Percentiles rank a stretch among this genome's conserved stretches.
phyloP scores from a whole-genome alignment of 176 grass and related monocot genomes.

The Puccinellia tenuiflora region DNA sequence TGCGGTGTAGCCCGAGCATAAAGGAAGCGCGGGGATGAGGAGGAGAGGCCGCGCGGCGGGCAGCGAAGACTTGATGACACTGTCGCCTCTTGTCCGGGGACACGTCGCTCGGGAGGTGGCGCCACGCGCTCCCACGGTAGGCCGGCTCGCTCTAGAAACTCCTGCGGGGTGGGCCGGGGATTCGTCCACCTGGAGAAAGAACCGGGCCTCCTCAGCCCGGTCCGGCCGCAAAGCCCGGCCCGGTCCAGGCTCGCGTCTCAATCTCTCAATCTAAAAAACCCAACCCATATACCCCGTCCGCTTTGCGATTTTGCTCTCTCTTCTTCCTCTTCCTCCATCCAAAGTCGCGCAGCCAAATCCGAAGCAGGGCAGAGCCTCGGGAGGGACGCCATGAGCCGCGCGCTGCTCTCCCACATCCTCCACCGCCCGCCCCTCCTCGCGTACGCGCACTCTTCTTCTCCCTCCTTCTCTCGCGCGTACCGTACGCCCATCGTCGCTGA shows the following conservation, averaged over 20 bases:
- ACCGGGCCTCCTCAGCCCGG: not conserved
- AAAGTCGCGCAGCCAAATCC: constrained; percentile 5
- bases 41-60: constrained; percentile 13
- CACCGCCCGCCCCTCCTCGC: constrained; percentile 40
- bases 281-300: not conserved
- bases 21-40: constrained; percentile 2
- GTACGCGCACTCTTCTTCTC: not conserved
- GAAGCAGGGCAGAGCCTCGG: constrained; percentile 5
- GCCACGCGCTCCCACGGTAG: constrained; percentile 27
- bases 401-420: constrained; percentile 48
- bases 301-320: too few species aligned
- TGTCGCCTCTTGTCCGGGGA: constrained; percentile 10
- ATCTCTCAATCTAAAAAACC: not conserved
- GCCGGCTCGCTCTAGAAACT: constrained; percentile 34
- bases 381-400: constrained; percentile 42
- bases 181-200: not conserved
- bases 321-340: constrained; percentile 11
- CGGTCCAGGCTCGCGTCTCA: not conserved
- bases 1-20: constrained; percentile 6
- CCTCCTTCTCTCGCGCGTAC: not conserved
- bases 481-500: not conserved
- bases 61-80: constrained; percentile 22
- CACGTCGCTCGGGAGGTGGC: constrained; percentile 32
- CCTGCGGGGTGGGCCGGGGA: not conserved
- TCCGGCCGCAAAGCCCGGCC: not conserved